Percentiles rank a stretch among this genome's conserved stretches.
Conservation (phyloP, 192 early-diverging fungal genomes). For the Linnemannia zychae region DNA sequence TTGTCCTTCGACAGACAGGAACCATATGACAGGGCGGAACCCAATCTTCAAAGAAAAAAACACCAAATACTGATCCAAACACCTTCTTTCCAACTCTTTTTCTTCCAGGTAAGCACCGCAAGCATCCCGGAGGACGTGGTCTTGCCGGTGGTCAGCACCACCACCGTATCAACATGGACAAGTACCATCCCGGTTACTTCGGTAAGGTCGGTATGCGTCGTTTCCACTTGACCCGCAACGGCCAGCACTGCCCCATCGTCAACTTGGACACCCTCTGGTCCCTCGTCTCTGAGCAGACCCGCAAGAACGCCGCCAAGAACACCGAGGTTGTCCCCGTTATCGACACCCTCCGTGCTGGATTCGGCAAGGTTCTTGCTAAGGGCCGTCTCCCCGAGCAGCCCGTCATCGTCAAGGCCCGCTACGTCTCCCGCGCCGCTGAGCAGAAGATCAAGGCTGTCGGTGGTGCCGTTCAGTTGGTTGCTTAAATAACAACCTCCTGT, state of each 20-base stretch:
- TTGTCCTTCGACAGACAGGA: neutral
- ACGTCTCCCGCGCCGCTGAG: constrained; percentile 93
- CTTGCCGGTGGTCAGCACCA: constrained; percentile 99
- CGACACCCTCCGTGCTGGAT: constrained; percentile 85
- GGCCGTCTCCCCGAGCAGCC: constrained; percentile 90
- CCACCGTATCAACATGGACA: constrained; percentile 99
- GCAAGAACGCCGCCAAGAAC: constrained; percentile 83
- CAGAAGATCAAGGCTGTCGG: constrained; percentile 99
- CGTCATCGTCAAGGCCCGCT: constrained; percentile 96
- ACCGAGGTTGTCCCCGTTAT: constrained; percentile 94
- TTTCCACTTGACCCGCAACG: constrained; percentile 96
- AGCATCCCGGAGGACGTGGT: constrained; percentile 99
- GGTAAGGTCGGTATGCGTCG: constrained; percentile 99
- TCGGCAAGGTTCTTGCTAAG: constrained; percentile 97
- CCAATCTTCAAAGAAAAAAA: neutral
- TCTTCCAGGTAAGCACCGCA: constrained; percentile 91
- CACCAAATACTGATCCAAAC: neutral
- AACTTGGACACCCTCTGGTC: constrained; percentile 97
- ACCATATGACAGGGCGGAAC: neutral
- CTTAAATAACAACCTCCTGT: constrained; percentile 63
- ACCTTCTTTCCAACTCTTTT: neutral
- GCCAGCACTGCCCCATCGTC: constrained; percentile 87
- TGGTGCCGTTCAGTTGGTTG: constrained; percentile 81
- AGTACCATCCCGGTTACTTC: constrained; percentile 99
- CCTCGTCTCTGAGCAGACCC: constrained; percentile 88